Evolutionary conservation across 768 basidiomycete genomes (phyloP).

Genomic region (Rhizopogon vinicolor): DNA sequence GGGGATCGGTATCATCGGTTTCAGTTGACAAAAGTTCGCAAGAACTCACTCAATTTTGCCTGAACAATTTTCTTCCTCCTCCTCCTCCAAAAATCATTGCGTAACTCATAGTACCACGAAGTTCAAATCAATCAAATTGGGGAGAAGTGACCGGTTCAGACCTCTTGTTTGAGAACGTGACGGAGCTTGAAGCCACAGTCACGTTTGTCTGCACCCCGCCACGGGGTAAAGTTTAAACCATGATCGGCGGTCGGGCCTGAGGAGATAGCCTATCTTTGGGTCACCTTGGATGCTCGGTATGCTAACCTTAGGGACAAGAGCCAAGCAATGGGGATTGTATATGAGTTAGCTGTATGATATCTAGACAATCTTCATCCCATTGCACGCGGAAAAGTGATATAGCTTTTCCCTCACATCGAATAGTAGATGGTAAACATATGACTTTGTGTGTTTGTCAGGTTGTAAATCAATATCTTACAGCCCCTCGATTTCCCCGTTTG

Average conservation of each 20-base stretch:
- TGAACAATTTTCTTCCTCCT: not conserved
- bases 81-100: not conserved
- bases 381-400: not conserved
- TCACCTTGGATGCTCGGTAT: not conserved
- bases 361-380: not conserved
- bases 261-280: not conserved
- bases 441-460: not conserved
- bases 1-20: too few relatives aligned
- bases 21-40: too few relatives aligned
- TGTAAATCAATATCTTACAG: not conserved
- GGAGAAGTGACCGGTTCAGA: not conserved
- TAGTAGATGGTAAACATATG: not conserved
- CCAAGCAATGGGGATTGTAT: not conserved
- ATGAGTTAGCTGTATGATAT: not conserved
- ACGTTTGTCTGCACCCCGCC: not conserved
- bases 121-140: not conserved
- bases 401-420: not conserved
- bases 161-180: not conserved
- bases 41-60: not conserved
- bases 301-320: not conserved
- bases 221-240: not conserved
- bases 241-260: slow-evolving; percentile 1
- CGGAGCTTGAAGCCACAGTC: not conserved
- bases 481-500: not conserved
- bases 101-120: not conserved